Base-by-base conservation (phyloP, 164 flowering plant genomes). In the Vitis cinerea region DNA sequence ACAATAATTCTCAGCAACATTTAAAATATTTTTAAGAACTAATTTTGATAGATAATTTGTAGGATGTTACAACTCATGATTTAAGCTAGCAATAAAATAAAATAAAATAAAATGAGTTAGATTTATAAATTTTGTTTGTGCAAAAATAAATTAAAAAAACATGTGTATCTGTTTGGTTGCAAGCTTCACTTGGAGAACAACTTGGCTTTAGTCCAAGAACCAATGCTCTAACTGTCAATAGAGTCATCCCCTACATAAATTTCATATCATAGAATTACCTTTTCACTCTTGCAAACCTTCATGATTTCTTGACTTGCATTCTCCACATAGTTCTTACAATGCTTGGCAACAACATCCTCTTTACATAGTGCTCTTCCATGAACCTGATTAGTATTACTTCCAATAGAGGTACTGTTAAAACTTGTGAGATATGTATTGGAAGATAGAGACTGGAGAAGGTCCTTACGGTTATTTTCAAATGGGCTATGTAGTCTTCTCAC, bases 311-410 rank as follows among this genome's bases (percentile, higher is more conserved):
- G 49, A 47, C 50, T 61, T 16, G 74, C 74, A 16, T 9, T 47
- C 8, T 51, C 6, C 2, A 80, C 62, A 58, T 82, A 83, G 16
- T 10, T 61, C n/a, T 29, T 8, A 44, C 86, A 83, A 8, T 4
- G 64, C 1, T 16, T 23, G 1, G 17, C 2, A 13, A 49, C 31
- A 11, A 73, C 49, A 47, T 82, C 82, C 9, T 81, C 85, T 17
- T 81, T 70, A 30, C 87, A 84, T 15, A 82, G 74, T 1, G 73
- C 74, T n/a, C 47, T 62, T 3, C 80, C 82, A 13, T 76, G 72
- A 12, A 79, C 79, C 53, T 15, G 10, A 56, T 77, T 59, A 2
- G 62, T 19, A 10, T 10, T 65, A 10, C 62, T 9, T 4, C 83
- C 85, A 1, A 44, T 3, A 2, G 77, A 62, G 16, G 72, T 19